Conservation (phyloP, 495 filamentous ascomycete species). For the Rusavskia elegans region DNA sequence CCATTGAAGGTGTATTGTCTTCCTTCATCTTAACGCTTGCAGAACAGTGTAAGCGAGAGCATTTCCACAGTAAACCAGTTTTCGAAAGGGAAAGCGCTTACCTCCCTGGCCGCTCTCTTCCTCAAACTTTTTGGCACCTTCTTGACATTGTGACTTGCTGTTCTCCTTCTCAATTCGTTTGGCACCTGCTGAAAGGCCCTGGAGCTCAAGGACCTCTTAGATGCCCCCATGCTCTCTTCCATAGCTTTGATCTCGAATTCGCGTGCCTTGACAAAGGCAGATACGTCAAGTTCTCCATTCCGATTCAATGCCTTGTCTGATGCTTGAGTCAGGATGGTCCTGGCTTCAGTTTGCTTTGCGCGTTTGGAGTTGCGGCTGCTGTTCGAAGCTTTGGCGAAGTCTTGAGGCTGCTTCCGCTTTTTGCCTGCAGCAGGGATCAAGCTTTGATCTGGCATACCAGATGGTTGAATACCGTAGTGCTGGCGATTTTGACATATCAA, state of each 20-base stretch:
- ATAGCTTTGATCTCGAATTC: slow-evolving; percentile 81
- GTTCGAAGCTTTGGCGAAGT: slow-evolving; percentile 1
- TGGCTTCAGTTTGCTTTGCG: slow-evolving; percentile 49
- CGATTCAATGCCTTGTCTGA: slow-evolving; percentile 51
- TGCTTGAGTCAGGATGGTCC: slow-evolving; percentile 57
- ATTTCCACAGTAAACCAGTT: background rate
- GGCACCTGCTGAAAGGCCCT: slow-evolving; percentile 86
- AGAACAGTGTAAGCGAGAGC: background rate
- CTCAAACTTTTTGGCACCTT: slow-evolving; percentile 69
- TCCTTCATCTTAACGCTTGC: slow-evolving; percentile 45
- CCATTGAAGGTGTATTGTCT: slow-evolving; percentile 82
- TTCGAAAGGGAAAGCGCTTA: slow-evolving; percentile 13
- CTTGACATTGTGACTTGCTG: slow-evolving; percentile 90
- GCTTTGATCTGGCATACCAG: background rate
- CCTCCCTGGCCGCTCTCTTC: slow-evolving; percentile 54
- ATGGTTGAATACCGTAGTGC: too few relatives aligned
- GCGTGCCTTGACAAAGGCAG: slow-evolving; percentile 65
- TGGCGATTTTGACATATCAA: too few relatives aligned
- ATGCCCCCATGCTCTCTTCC: slow-evolving; percentile 58
- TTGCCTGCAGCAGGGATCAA: background rate
- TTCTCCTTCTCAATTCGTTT: slow-evolving; percentile 64
- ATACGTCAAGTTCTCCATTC: slow-evolving; percentile 64
- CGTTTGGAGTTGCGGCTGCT: slow-evolving; percentile 33
- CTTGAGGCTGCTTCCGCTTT: slow-evolving; percentile 9
- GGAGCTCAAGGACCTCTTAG: slow-evolving; percentile 47